Evolutionary conservation across 176 grass and related monocot species (phyloP).

Genomic region (Bromus sterilis): DNA sequence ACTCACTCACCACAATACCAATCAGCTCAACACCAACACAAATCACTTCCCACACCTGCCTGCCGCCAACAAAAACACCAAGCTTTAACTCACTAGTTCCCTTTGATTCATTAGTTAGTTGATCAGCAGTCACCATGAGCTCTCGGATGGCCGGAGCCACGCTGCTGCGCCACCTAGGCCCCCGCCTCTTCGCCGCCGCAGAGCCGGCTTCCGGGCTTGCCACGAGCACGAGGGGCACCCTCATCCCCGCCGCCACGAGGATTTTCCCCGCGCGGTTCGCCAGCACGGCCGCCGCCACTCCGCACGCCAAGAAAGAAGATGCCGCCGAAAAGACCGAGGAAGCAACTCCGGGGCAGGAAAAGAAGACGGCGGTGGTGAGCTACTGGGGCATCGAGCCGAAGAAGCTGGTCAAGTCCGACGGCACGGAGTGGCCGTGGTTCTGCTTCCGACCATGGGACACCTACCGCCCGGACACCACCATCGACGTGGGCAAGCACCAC

Average conservation of each 20-base stretch:
- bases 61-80: background rate
- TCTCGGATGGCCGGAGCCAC: slow-evolving; percentile 35
- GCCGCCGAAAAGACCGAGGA: background rate
- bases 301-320: background rate
- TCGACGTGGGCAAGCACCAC: slow-evolving; percentile 93
- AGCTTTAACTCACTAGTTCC: too few relatives aligned
- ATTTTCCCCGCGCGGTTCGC: slow-evolving; percentile 32
- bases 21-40: background rate
- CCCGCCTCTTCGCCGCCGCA: slow-evolving; percentile 24
- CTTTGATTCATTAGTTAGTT: too few relatives aligned
- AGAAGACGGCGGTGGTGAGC: slow-evolving; percentile 23
- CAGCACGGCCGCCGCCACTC: slow-evolving; percentile 10
- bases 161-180: slow-evolving; percentile 38
- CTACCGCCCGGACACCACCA: slow-evolving; percentile 63
- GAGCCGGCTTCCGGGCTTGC: slow-evolving; percentile 12
- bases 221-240: slow-evolving; percentile 12
- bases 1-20: too few relatives aligned
- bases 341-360: background rate
- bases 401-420: slow-evolving; percentile 47
- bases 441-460: slow-evolving; percentile 80
- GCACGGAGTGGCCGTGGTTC: slow-evolving; percentile 51
- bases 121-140: slow-evolving; percentile 10
- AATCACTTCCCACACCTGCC: background rate
- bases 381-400: slow-evolving; percentile 49
- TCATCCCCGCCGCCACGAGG: slow-evolving; percentile 12